Base-by-base conservation (phyloP, 2,329 filamentous ascomycete genomes). In the Magnaporthiopsis incrustans region DNA sequence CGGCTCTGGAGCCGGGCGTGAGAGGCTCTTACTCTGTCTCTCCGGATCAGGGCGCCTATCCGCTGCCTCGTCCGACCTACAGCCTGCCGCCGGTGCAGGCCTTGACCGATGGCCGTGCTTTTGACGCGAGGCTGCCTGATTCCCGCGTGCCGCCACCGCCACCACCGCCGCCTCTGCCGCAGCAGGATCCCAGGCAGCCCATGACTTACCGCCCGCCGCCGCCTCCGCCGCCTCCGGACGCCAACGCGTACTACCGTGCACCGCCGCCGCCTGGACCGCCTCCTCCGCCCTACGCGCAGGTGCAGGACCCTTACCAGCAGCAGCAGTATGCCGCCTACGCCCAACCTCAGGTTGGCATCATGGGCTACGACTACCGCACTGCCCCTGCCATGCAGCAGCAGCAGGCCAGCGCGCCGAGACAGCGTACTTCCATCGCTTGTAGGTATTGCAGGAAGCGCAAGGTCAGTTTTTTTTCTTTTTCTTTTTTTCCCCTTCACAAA, bases 381-480 rank as follows among this genome's bases (percentile, higher is more conserved):
- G 68, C 67, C 53, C 73, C 68, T 67, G 72, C 68, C 38, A 73
- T 74, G n/a, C 38, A 44, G 38, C 70, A 68, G 25, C 76, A 74
- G 56, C 74, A 69, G 26, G 73, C 71, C 33, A 62, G 61, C 26
- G 83, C 84, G 4, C 84, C 84, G 1, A 76, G 83, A 27, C 83
- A 86, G 71, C 77, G 84, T 35, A 86, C 83, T 1, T 85, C 83
- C 0, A 86, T 86, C 67, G 83, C 83, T 4, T 86, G 84, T 70
- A 78, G 81, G 63, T 86, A 86, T 67, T 86, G 84, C 70, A 75
- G 83, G n/a, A 84, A 85, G 72, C 77, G 84, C 71, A 86, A 86
- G 80, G 84, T 86, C 69, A 70, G 71, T 57, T 59, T 14, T 5
- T 25, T 15, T 12, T 12, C 11, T 12, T 35, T 35, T 35, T 35